phyloP scores from a whole-genome alignment of 2,329 filamentous ascomycete genomes.

The Diaporthe eres region DNA sequence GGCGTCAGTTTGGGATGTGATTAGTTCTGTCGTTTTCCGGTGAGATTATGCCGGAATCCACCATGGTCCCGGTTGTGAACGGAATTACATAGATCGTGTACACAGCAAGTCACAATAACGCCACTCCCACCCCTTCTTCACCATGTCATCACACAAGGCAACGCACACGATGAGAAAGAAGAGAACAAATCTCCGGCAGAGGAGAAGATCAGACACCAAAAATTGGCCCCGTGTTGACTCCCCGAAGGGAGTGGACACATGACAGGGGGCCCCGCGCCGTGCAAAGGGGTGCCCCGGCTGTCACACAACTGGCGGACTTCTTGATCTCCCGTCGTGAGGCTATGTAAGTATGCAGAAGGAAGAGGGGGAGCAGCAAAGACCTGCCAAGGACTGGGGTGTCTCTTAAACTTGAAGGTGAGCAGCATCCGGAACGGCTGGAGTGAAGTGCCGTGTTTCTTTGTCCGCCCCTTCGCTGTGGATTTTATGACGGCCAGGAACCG shows the following conservation, averaged over 20 bases:
- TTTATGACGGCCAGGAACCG: not conserved
- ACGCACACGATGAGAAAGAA: not conserved
- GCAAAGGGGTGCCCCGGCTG: slow-evolving; percentile 22
- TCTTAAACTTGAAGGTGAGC: not conserved
- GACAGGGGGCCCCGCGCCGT: slow-evolving; percentile 12
- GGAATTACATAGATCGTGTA: not conserved
- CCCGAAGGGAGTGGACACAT: not conserved
- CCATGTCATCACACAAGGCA: not conserved
- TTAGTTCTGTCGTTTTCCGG: not conserved
- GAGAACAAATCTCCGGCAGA: not conserved
- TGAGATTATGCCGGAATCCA: not conserved
- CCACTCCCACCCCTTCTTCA: not conserved
- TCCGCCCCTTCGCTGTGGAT: not conserved
- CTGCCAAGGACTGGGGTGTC: rapidly evolving
- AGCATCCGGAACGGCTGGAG: not conserved
- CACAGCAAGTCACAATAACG: not conserved
- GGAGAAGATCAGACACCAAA: not conserved
- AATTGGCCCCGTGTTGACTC: slow-evolving; percentile 1
- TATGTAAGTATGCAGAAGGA: slow-evolving; percentile 27
- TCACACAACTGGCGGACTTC: slow-evolving; percentile 24
- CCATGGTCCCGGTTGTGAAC: not conserved
- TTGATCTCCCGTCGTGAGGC: slow-evolving; percentile 25
- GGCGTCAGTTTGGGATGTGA: not conserved
- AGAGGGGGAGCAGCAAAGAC: not conserved
- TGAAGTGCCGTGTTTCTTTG: not conserved